phyloP scores from a whole-genome alignment of 495 filamentous ascomycete species.

The Tuber microsphaerosporum region DNA sequence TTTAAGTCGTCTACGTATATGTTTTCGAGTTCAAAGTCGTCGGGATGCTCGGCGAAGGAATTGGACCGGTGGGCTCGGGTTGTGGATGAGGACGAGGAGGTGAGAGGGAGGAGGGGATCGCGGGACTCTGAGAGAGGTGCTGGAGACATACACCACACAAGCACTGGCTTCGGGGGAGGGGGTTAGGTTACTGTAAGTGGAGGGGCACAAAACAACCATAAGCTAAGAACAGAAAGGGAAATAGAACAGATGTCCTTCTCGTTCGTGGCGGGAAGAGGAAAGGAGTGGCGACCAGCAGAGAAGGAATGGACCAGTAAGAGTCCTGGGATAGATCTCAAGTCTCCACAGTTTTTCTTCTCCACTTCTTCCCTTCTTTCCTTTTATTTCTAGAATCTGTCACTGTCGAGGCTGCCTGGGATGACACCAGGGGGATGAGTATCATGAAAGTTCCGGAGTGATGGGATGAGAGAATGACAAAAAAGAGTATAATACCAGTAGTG shows the following conservation, averaged over 20 bases:
- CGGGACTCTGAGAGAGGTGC: slow-evolving; percentile 21
- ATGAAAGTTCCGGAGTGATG: not conserved
- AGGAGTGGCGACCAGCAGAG: not conserved
- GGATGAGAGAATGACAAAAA: not conserved
- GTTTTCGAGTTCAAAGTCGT: slow-evolving; percentile 22
- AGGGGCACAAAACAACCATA: not conserved
- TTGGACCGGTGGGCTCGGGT: not conserved
- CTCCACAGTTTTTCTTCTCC: not conserved
- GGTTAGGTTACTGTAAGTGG: not conserved
- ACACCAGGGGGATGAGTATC: not conserved
- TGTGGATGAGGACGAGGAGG: not conserved
- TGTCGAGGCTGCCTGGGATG: not conserved
- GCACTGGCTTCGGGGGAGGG: not conserved
- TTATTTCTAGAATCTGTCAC: not conserved
- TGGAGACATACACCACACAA: slow-evolving; percentile 21
- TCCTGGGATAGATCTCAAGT: not conserved
- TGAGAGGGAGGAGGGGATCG: slow-evolving; percentile 21
- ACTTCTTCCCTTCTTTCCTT: not conserved
- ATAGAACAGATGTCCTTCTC: slow-evolving; percentile 6
- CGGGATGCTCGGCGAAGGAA: not conserved
- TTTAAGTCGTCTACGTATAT: slow-evolving; percentile 15
- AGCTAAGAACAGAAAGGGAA: not conserved
- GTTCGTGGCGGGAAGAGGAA: not conserved
- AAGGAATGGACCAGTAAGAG: not conserved
- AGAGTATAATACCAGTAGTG: not conserved